Evolutionary conservation across 768 basidiomycete species (phyloP).

Genomic region (Auricularia sp.): DNA sequence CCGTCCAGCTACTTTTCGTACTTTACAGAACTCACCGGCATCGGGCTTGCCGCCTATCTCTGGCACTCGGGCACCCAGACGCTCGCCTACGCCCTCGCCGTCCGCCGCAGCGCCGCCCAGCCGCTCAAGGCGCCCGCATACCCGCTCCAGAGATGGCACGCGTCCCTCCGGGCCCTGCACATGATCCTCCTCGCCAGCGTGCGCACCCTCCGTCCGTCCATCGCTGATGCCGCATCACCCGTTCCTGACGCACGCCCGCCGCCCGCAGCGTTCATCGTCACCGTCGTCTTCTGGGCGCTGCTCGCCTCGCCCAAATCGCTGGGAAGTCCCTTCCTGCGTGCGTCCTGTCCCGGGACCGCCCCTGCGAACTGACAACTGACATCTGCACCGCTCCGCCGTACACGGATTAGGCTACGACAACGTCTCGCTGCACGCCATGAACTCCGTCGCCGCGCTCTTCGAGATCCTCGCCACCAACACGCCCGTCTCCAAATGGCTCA

Average conservation of each 20-base stretch:
- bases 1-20: conserved; percentile 46
- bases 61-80: conserved; percentile 51
- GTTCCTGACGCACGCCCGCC: background rate
- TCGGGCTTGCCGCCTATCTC: conserved; percentile 54
- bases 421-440: conserved; percentile 52
- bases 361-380: background rate
- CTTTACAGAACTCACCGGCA: conserved; percentile 55
- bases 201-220: conserved; percentile 30
- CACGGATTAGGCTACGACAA: conserved; percentile 42
- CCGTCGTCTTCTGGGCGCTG: conserved; percentile 52
- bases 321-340: conserved; percentile 19
- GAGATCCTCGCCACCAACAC: conserved; percentile 49
- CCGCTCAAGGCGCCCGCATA: conserved; percentile 27
- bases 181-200: conserved; percentile 42
- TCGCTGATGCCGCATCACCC: background rate
- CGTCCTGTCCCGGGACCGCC: conserved; percentile 22
- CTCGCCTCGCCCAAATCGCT: conserved; percentile 37
- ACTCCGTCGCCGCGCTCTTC: conserved; percentile 43
- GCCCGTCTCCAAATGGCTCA: conserved; percentile 42
- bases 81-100: conserved; percentile 26
- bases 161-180: conserved; percentile 46
- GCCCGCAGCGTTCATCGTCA: conserved; percentile 50
- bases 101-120: conserved; percentile 12
- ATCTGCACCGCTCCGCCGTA: background rate
- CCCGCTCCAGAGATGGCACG: conserved; percentile 51